These are phyloP conservation scores for Aspergillus sp. DNA, from an alignment of 2,329 filamentous ascomycete genomes.

Conservation along the genomic window DNA sequence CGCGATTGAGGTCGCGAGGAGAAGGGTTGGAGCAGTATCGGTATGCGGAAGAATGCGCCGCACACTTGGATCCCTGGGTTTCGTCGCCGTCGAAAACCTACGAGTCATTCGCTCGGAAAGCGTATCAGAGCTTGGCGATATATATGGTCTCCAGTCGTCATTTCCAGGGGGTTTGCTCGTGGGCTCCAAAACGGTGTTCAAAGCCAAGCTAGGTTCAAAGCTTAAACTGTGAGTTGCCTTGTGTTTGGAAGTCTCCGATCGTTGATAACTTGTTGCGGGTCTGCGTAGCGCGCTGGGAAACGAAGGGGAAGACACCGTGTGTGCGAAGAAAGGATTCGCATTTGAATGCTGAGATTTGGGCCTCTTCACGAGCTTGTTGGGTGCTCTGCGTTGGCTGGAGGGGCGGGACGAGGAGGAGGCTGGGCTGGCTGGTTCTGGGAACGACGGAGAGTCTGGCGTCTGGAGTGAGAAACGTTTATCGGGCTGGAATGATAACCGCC, in stretches of 20 bases:
- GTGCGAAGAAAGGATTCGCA: slow-evolving; percentile 40
- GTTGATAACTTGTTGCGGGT: slow-evolving; percentile 67
- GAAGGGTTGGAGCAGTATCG: slow-evolving; percentile 52
- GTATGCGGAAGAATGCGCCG: slow-evolving; percentile 51
- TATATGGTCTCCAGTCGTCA: slow-evolving; percentile 46
- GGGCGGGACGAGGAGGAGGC: slow-evolving; percentile 47
- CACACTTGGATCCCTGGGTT: slow-evolving; percentile 40
- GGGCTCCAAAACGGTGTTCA: slow-evolving; percentile 11
- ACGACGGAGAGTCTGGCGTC: slow-evolving; percentile 56
- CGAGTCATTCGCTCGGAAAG: slow-evolving; percentile 42
- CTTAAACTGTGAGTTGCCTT: slow-evolving; percentile 41
- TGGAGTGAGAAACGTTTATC: slow-evolving; percentile 55
- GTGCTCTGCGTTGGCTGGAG: slow-evolving; percentile 39
- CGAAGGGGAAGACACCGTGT: slow-evolving; percentile 41
- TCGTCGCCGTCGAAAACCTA: slow-evolving; percentile 45
- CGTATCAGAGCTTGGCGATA: slow-evolving; percentile 35
- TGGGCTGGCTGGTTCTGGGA: slow-evolving; percentile 59
- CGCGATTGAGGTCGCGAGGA: slow-evolving; percentile 49
- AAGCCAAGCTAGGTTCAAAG: slow-evolving; percentile 32
- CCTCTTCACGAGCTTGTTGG: slow-evolving; percentile 68
- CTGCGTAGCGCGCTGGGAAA: slow-evolving; percentile 58
- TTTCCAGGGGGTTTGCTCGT: slow-evolving; percentile 15
- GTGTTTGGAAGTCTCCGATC: slow-evolving; percentile 58
- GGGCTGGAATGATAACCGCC: slow-evolving; percentile 58
- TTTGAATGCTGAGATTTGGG: slow-evolving; percentile 58